Evolutionary conservation across 1,139 yeast genomes (phyloP), one percentile per base, ranked within the genome.

Genomic region (Eremothecium coryli): DNA sequence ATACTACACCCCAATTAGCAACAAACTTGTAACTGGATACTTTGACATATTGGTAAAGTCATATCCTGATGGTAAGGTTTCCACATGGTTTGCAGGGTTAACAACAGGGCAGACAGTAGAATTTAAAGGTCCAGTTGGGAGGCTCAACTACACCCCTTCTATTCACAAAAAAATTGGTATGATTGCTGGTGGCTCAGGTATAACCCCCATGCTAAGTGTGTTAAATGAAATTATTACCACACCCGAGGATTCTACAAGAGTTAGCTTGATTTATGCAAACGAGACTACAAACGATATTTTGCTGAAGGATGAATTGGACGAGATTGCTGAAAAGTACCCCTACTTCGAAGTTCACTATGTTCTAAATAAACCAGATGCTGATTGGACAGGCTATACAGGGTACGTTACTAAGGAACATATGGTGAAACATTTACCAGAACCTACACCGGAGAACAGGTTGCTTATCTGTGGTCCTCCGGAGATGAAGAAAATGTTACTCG

Each of bases 181-280:
- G 62, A 66, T 81, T 45, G 88, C 88, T n/a, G 61, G 61, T 35
- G 98, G 98, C 54, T 82, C 94, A 29, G 96, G 95, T 49, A 77
- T 81, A 40, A 80, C 93, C 10, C 90, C 93, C 16, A 74, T 79
- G 49, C 65, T 81, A 42, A 86, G 81, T 53, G 79, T 81, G 10
- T 63, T 71, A 30, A 56, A 58, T 38, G 73, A 75, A 36, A 57
- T 70, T 24, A 72, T 79, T 40, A 79, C 86, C 18, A 73, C 77
- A 26, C 76, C 82, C 6, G 74, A 69, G 36, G 88, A 80, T 53
- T 29, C 54, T 28, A 79, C 88, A 26, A 67, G 68, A 38, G 65
- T 81, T 36, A 64, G 73, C 2, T 60, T 81, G 44, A 64, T 81
- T 37, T 81, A 68, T 53, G 86, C 84, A 30, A 80, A 81, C 48